Percentiles rank a stretch among this genome's conserved stretches.
These are phyloP conservation scores for Serendipita vermifera DNA, from an alignment of 768 basidiomycete genomes.

Conservation along the genomic window DNA sequence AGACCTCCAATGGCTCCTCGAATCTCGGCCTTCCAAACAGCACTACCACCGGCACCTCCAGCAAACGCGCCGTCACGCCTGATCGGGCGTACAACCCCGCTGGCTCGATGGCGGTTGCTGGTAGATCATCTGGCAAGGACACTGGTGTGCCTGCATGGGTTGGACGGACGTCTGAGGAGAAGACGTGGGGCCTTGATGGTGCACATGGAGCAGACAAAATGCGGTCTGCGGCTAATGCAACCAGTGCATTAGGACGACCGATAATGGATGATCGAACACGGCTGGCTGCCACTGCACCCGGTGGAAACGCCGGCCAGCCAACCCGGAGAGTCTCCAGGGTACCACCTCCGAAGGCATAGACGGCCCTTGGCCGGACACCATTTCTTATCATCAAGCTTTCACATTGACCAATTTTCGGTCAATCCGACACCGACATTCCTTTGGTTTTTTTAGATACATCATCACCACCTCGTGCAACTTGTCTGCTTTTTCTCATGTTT, in stretches of 20 bases:
- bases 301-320: too few relatives aligned
- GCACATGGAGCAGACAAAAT: background rate
- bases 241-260: background rate
- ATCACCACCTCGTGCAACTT: too few relatives aligned
- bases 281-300: background rate
- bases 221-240: background rate
- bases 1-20: conserved; percentile 2
- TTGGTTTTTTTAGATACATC: too few relatives aligned
- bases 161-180: background rate
- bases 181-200: background rate
- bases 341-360: background rate
- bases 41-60: background rate
- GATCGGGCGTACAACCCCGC: background rate
- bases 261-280: background rate
- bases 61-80: background rate
- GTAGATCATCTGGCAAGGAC: too few relatives aligned
- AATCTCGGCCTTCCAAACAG: background rate
- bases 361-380: too few relatives aligned
- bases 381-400: too few relatives aligned
- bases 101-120: background rate
- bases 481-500: too few relatives aligned
- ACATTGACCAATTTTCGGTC: too few relatives aligned
- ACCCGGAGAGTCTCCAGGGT: background rate
- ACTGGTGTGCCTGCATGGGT: background rate
- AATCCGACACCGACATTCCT: too few relatives aligned